Percentiles rank a stretch among this genome's conserved stretches.
Conservation (phyloP, 306 rosid species). For the Alnus glutinosa region DNA sequence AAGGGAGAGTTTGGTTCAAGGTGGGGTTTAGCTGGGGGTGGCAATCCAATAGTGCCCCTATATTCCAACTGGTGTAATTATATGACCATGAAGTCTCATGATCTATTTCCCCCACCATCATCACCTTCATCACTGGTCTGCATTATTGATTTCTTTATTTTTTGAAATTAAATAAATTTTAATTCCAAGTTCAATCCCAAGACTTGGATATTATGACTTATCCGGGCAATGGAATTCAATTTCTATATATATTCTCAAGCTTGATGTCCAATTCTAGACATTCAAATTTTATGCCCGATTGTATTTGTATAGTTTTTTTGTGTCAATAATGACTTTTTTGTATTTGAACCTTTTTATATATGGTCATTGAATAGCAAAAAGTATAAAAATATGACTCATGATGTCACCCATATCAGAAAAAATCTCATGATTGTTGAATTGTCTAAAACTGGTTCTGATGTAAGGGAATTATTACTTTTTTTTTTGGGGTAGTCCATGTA, state of each 20-base stretch:
- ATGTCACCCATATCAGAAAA: neutral
- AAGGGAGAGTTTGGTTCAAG: neutral
- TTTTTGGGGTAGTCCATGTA: neutral
- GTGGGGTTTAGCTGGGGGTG: neutral
- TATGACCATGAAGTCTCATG: neutral
- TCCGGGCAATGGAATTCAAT: neutral
- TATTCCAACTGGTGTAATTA: neutral
- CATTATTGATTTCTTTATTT: neutral
- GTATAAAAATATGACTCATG: neutral
- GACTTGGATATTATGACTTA: neutral
- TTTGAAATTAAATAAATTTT: neutral
- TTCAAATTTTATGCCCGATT: neutral
- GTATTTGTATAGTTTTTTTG: neutral
- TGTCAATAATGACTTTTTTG: neutral
- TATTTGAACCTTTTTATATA: neutral
- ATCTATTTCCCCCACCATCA: neutral
- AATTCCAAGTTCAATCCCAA: neutral
- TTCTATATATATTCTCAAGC: neutral
- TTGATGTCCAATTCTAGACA: too few species aligned
- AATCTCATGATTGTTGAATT: neutral
- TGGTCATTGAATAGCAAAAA: neutral
- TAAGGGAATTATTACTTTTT: neutral
- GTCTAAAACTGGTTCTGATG: neutral
- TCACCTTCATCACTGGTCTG: neutral
- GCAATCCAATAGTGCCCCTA: neutral